Base-by-base conservation (phyloP, 306 rosid species). In the Citrullus amarus region DNA sequence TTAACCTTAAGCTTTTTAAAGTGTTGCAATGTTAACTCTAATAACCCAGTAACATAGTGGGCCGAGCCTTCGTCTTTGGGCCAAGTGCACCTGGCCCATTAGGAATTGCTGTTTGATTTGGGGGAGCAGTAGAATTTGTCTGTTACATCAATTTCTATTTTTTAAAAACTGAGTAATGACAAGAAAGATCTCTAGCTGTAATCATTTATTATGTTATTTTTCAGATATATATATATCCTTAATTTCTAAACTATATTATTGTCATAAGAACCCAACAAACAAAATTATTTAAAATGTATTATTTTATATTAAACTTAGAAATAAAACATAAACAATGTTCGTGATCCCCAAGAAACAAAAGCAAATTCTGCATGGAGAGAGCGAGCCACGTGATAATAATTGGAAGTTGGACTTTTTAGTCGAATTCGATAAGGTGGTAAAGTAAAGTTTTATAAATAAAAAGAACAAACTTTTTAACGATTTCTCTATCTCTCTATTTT, bases 321-420 rank as follows among this genome's bases (percentile, higher is more conserved):
- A 39, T 1, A 43, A n/a, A 68, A 43, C 13, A 2, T 2, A 66
- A 18, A 66, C 3, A 38, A 66, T 66, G 4, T 8, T 38, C 4
- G 53, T 68, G 75, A 68, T 16, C 25, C 73, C 30, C 73, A 67
- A 67, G 32, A 22, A 44, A 44, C 10, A 39, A 69, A 39, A 69
- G 48, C 75, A 69, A 69, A 44, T 32, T 69, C 32, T 69, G 56
- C 16, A 69, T 43, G n/a, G 41, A 72, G 39, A 71, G 58, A 30
- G 75, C 50, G 77, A 16, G 77, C 43, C 43, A 73, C 60, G 60
- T 73, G 77, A 73, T 30, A 73, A 73, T 73, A 73, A 73, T 25
- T 73, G 44, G 44, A 30, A 73, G 28, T 73, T 73, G 77, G 61
- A 51, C 77, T 73, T 48, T 71, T 30, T 9, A 8, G 15, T 2